Percentiles rank a stretch among this genome's conserved stretches.
Evolutionary conservation across 805 yeast genomes (phyloP).

Genomic region (Hanseniaspora clermontiae): DNA sequence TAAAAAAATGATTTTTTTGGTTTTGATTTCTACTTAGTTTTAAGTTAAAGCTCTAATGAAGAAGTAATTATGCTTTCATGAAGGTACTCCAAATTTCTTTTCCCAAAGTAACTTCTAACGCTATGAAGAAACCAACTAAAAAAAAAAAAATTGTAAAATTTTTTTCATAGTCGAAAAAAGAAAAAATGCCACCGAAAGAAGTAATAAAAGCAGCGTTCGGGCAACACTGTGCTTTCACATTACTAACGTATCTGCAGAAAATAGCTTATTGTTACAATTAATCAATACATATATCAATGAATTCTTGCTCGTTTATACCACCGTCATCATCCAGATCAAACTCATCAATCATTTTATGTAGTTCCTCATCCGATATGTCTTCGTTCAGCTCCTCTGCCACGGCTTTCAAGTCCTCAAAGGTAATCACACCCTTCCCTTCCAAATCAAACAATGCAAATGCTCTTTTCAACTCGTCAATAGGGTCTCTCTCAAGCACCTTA

Average conservation of each 20-base stretch:
- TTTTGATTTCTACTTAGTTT: neutral
- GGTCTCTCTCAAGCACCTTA: conserved; percentile 76
- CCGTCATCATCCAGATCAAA: conserved; percentile 95
- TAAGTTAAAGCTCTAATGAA: too few relatives aligned
- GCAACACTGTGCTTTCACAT: too few relatives aligned
- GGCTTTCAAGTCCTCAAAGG: conserved; percentile 66
- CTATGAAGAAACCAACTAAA: too few relatives aligned
- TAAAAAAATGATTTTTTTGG: neutral
- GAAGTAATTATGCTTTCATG: too few relatives aligned
- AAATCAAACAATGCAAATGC: conserved; percentile 86
- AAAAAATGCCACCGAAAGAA: neutral
- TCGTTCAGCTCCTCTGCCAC: conserved; percentile 92
- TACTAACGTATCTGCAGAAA: neutral
- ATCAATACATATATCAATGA: conserved; percentile 77
- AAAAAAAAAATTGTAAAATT: neutral
- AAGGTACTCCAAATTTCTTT: too few relatives aligned
- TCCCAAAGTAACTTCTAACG: too few relatives aligned
- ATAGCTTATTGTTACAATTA: neutral
- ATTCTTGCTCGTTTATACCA: conserved; percentile 81
- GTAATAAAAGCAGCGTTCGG: too few relatives aligned
- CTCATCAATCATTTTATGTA: conserved; percentile 94
- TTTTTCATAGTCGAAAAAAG: neutral
- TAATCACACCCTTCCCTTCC: conserved; percentile 75
- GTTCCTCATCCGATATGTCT: conserved; percentile 78
- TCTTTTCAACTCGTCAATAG: conserved; percentile 77